Evolutionary conservation across 768 basidiomycete species (phyloP), one percentile per base, ranked within the genome.

Genomic region (Suillus clintonianus): DNA sequence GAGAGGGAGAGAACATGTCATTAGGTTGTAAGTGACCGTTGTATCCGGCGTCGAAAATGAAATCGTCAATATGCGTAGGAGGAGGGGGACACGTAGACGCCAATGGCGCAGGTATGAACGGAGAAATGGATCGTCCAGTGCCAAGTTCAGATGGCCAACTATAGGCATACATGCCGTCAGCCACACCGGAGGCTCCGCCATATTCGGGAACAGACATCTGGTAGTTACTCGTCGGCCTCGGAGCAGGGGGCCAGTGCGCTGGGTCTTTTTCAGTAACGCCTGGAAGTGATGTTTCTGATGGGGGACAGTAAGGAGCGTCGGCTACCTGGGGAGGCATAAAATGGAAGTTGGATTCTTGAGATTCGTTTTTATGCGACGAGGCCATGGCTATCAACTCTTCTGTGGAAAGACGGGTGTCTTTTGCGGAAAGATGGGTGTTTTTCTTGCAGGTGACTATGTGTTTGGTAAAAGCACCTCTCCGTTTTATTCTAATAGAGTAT

Each of bases 391-490:
- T n/a, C n/a, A n/a, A n/a, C n/a, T n/a, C n/a, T n/a, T n/a, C n/a
- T n/a, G n/a, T n/a, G n/a, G n/a, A n/a, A n/a, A n/a, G n/a, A n/a
- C n/a, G n/a, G n/a, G n/a, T n/a, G n/a, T n/a, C n/a, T n/a, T n/a
- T n/a, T n/a, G n/a, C n/a, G n/a, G n/a, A n/a, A n/a, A n/a, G n/a
- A n/a, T n/a, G n/a, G n/a, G n/a, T n/a, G n/a, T n/a, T n/a, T n/a
- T n/a, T n/a, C n/a, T n/a, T n/a, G n/a, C n/a, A n/a, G n/a, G n/a
- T n/a, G n/a, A n/a, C n/a, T n/a, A n/a, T n/a, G n/a, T n/a, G n/a
- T n/a, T n/a, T n/a, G n/a, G n/a, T n/a, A 64, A 89, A 90, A 27
- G 84, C 81, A 36, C 85, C 84, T 32, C 82, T 81, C 59, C 89
- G 87, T 71, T 89, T 88, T 68, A 90, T 90, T 37, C 88, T 90